Conservation (phyloP, 2,329 filamentous ascomycete species). For the Apiospora koreana region DNA sequence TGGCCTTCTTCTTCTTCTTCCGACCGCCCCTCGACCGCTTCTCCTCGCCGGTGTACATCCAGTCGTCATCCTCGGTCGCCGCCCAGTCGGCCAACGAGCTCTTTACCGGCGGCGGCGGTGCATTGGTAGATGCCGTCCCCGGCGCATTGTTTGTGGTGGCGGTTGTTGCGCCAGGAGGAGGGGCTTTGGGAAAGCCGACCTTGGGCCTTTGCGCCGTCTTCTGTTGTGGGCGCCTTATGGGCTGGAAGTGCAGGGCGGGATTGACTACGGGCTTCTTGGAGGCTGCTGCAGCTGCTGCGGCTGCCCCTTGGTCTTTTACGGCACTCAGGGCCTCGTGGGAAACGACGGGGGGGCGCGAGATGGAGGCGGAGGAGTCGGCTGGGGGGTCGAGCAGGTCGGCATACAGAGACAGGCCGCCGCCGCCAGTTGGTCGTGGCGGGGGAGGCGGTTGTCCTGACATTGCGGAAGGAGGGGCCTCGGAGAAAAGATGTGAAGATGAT, state of each 20-base stretch:
- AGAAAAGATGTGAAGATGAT: neutral
- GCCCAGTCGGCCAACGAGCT: constrained; percentile 81
- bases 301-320: constrained; percentile 47
- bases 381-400: constrained; percentile 75
- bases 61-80: constrained; percentile 76
- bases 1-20: constrained; percentile 71
- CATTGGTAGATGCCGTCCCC: constrained; percentile 32
- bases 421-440: constrained; percentile 34
- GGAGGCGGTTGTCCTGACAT: constrained; percentile 34
- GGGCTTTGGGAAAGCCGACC: constrained; percentile 53
- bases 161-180: constrained; percentile 29
- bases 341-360: constrained; percentile 73
- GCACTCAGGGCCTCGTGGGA: constrained; percentile 60
- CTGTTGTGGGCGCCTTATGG: constrained; percentile 73
- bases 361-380: constrained; percentile 56
- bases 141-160: constrained; percentile 29
- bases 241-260: constrained; percentile 78
- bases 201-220: constrained; percentile 61
- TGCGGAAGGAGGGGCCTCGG: neutral
- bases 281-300: constrained; percentile 44
- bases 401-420: constrained; percentile 71
- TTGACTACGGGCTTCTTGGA: constrained; percentile 58
- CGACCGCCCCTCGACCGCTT: constrained; percentile 77
- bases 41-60: constrained; percentile 63
- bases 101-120: constrained; percentile 53